Percentiles rank a stretch among this genome's conserved stretches.
These are phyloP conservation scores for Mycena rosella DNA, from an alignment of 768 basidiomycete species.

Conservation along the genomic window DNA sequence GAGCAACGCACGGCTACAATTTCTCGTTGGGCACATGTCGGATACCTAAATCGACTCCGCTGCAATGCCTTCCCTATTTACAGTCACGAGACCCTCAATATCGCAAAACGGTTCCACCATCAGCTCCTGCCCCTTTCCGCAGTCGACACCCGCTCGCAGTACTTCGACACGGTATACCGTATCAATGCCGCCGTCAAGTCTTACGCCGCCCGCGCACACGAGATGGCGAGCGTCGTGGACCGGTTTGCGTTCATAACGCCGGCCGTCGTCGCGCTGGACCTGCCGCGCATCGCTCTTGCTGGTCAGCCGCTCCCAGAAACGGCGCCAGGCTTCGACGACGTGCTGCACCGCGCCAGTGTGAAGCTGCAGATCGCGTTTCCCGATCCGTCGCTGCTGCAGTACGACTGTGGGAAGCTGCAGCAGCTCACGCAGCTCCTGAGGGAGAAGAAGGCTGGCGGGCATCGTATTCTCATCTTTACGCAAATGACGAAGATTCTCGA, in stretches of 20 bases:
- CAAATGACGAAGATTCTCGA: slow-evolving; percentile 97
- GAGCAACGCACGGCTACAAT: slow-evolving; percentile 63
- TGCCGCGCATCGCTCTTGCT: slow-evolving; percentile 73
- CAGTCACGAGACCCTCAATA: slow-evolving; percentile 60
- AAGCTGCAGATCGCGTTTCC: slow-evolving; percentile 96
- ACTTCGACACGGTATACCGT: slow-evolving; percentile 57
- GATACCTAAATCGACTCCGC: slow-evolving; percentile 80
- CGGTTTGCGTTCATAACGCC: slow-evolving; percentile 88
- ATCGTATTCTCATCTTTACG: slow-evolving; percentile 94
- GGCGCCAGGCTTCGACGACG: slow-evolving; percentile 69
- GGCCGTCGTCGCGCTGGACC: slow-evolving; percentile 78
- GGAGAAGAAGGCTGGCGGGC: slow-evolving; percentile 87
- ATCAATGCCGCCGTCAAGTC: slow-evolving; percentile 72
- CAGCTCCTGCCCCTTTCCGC: slow-evolving; percentile 67
- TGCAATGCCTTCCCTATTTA: slow-evolving; percentile 66
- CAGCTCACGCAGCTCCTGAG: slow-evolving; percentile 83
- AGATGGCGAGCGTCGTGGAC: slow-evolving; percentile 67
- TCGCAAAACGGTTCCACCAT: slow-evolving; percentile 52
- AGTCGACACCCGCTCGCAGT: slow-evolving; percentile 51
- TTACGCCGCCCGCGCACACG: slow-evolving; percentile 67
- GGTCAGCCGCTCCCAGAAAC: slow-evolving; percentile 50
- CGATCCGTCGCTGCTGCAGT: slow-evolving; percentile 89
- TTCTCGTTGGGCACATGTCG: slow-evolving; percentile 76
- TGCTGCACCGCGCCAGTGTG: slow-evolving; percentile 80
- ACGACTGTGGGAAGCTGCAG: slow-evolving; percentile 97